Evolutionary conservation across 140 eudicot species (phyloP).

Genomic region (Erigeron philadelphicus): DNA sequence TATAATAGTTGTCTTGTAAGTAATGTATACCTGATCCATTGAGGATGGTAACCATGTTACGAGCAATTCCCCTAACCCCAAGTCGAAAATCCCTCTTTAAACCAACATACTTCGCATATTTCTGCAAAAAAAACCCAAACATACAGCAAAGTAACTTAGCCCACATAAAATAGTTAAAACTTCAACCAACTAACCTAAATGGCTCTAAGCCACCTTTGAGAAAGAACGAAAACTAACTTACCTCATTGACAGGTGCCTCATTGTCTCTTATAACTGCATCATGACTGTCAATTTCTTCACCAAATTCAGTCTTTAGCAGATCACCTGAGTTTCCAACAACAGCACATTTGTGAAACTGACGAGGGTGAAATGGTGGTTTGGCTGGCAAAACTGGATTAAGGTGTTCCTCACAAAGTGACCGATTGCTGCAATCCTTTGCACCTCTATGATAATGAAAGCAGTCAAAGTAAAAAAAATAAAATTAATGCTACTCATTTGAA

Average conservation of each 20-base stretch:
- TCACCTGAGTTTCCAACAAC: slow-evolving; percentile 99
- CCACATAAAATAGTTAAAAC: slow-evolving; percentile 5
- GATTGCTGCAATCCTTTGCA: slow-evolving; percentile 75
- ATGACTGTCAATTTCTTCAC: slow-evolving; percentile 91
- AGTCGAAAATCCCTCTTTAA: slow-evolving; percentile 87
- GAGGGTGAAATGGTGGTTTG: slow-evolving; percentile 91
- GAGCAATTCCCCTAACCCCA: slow-evolving; percentile 96
- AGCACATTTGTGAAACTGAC: slow-evolving; percentile 85
- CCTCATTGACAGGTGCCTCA: slow-evolving; percentile 97
- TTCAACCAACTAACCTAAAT: neutral
- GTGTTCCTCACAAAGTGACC: slow-evolving; percentile 83
- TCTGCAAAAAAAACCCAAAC: slow-evolving; percentile 45
- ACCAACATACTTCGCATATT: slow-evolving; percentile 91
- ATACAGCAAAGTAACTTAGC: slow-evolving; percentile 2
- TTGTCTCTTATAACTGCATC: slow-evolving; percentile 95
- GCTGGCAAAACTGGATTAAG: slow-evolving; percentile 83
- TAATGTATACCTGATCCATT: slow-evolving; percentile 65
- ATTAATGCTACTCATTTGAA: neutral
- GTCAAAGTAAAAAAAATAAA: neutral
- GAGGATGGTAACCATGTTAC: slow-evolving; percentile 81
- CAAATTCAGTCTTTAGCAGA: slow-evolving; percentile 90
- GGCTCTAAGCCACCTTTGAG: slow-evolving; percentile 5
- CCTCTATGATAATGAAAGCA: slow-evolving; percentile 49
- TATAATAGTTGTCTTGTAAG: slow-evolving; percentile 10
- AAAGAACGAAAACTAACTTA: slow-evolving; percentile 16